Evolutionary conservation across 306 rosid species (phyloP).

Genomic region (Arachis stenosperma): DNA sequence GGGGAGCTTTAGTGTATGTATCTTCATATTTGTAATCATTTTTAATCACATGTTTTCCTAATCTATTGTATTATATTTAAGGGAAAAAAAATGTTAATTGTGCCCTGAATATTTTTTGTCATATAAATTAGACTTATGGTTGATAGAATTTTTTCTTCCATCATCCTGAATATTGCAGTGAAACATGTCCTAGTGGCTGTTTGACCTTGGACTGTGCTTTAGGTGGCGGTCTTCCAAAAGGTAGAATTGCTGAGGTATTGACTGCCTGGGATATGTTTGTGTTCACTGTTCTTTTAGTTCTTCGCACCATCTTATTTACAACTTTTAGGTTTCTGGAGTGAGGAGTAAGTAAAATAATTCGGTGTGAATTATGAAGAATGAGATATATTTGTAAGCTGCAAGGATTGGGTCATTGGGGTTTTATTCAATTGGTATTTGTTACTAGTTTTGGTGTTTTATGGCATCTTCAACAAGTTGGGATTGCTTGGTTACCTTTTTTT

Average conservation of each 20-base stretch:
- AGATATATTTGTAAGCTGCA: neutral
- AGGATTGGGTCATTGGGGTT: neutral
- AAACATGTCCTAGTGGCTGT: conserved; percentile 98
- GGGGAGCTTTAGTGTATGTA: conserved; percentile 96
- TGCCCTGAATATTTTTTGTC: conserved; percentile 31
- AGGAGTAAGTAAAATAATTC: neutral
- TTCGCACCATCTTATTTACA: conserved; percentile 11
- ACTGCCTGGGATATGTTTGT: conserved; percentile 4
- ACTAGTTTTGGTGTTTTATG: neutral
- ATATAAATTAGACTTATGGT: conserved; percentile 32
- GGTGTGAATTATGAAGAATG: conserved; percentile 6
- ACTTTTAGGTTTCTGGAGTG: conserved; percentile 14
- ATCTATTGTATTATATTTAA: neutral
- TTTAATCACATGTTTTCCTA: conserved; percentile 21
- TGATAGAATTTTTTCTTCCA: conserved; percentile 9
- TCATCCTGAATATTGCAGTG: conserved; percentile 60
- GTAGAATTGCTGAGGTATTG: conserved; percentile 96
- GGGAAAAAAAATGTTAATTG: neutral
- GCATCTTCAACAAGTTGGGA: neutral
- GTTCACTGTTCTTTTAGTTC: neutral
- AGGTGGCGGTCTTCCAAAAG: conserved; percentile 98
- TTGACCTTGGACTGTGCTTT: conserved; percentile 92
- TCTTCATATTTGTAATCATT: conserved; percentile 31
- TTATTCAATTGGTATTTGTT: neutral
- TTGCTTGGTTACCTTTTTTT: neutral